A percentile compares a stretch with the other conserved stretches of the same genome.
These are phyloP conservation scores for Mycena epipterygia DNA, from an alignment of 768 basidiomycete genomes.

Conservation along the genomic window DNA sequence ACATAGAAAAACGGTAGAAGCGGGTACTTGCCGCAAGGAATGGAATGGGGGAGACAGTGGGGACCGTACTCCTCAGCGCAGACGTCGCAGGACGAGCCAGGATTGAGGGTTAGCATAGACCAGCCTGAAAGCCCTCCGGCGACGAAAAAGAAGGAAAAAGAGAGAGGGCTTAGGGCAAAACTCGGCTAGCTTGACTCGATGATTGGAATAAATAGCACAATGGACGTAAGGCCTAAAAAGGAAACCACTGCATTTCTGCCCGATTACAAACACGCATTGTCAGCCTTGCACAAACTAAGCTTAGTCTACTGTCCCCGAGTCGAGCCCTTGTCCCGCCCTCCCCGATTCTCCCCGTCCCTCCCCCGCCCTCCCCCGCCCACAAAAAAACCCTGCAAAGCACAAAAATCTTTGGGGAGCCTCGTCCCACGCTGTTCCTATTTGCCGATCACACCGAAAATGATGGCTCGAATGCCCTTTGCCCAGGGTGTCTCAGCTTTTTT, in stretches of 20 bases:
- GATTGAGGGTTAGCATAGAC: constrained; percentile 84
- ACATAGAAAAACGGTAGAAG: constrained; percentile 38
- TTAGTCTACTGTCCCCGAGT: neutral
- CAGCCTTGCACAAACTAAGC: neutral
- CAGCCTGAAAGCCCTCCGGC: constrained; percentile 54
- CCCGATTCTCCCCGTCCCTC: neutral
- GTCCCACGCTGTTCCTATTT: constrained; percentile 20
- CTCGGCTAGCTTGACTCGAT: constrained; percentile 29
- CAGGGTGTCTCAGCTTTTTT: constrained; percentile 8
- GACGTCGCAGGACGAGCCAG: constrained; percentile 90
- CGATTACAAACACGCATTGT: constrained; percentile 14
- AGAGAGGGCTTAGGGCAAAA: constrained; percentile 11
- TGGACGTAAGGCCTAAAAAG: constrained; percentile 12
- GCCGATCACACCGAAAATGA: constrained; percentile 35
- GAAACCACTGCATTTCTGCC: neutral
- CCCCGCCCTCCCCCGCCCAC: neutral
- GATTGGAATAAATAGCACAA: constrained; percentile 6
- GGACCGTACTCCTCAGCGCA: constrained; percentile 89
- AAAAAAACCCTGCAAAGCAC: neutral
- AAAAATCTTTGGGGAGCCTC: constrained; percentile 20
- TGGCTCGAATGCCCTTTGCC: constrained; percentile 25
- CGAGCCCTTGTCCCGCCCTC: neutral
- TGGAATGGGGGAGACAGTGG: constrained; percentile 81
- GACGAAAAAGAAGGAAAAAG: constrained; percentile 22
- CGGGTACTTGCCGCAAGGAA: constrained; percentile 77